phyloP scores from a whole-genome alignment of 305 asterid genomes.

The Caryopteris hybrid region DNA sequence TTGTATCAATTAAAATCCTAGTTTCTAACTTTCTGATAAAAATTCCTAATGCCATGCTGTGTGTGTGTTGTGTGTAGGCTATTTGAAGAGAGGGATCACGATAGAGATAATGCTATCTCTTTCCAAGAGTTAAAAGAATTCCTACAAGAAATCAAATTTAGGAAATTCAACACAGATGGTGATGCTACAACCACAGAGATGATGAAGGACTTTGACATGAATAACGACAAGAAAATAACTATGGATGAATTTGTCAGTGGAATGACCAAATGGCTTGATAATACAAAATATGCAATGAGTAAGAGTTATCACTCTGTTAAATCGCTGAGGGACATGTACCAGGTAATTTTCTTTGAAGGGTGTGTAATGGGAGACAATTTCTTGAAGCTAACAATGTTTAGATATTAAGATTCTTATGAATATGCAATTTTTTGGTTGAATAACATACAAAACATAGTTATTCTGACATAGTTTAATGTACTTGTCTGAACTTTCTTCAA shows the following conservation, averaged over 20 bases:
- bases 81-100: slow-evolving; percentile 41
- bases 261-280: slow-evolving; percentile 36
- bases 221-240: slow-evolving; percentile 46
- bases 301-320: slow-evolving; percentile 44
- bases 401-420: neutral
- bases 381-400: neutral
- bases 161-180: slow-evolving; percentile 24
- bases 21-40: neutral
- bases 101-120: slow-evolving; percentile 46
- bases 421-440: neutral
- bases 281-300: slow-evolving; percentile 48
- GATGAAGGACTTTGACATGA: slow-evolving; percentile 43
- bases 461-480: neutral
- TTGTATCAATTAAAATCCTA: neutral
- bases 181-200: slow-evolving; percentile 36
- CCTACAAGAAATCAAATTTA: slow-evolving; percentile 34
- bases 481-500: neutral
- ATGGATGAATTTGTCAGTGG: slow-evolving; percentile 53
- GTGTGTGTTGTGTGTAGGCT: slow-evolving; percentile 20
- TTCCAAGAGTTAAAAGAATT: slow-evolving; percentile 42
- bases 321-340: slow-evolving; percentile 52
- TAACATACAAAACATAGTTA: neutral
- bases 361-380: neutral
- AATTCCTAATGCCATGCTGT: neutral
- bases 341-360: slow-evolving; percentile 30